Base-by-base conservation (phyloP, 148 eudicot genomes). In the Nepenthes mirabilis region DNA sequence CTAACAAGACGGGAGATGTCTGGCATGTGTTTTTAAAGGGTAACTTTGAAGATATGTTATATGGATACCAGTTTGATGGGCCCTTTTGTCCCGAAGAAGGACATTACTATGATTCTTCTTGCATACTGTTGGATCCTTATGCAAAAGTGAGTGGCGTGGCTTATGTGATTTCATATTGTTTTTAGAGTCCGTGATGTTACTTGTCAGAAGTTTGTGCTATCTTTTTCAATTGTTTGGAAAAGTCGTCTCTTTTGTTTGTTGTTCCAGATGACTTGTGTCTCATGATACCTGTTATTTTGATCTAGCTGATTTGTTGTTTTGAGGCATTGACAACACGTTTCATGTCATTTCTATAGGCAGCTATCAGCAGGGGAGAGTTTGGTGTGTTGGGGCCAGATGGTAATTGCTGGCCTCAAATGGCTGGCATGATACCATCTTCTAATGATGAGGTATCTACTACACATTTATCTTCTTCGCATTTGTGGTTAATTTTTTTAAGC, bases 321-420 rank as follows among this genome's bases (percentile, higher is more conserved):
- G 34, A 52, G 43, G 64, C 54, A 33, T 66, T 70, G 55, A 73
- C 50, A 63, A 32, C 43, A 14, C 35, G 34, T 69, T 65, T 59
- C 23, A 12, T 54, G 59, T 43, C 4, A 58, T 61, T 66, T 69
- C 43, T 76, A 57, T 80, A 86, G 99, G 96, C 96, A 76, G 81
- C 86, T 71, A 75, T 83, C 60, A 88, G 99, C 81, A 75, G 95
- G 71, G 89, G 82, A 60, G 75, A 80, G 59, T 93, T 79, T 72
- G 97, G 91, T 65, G 84, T 71, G 64, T 68, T 81, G 69, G 99
- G 85, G 70, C 79, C 82, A 61, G 80, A 75, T 33, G 80, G 76
- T 68, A 74, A 80, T 55, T 86, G 91, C 74, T 93, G 96, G 99
- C 81, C 95, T 51, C 95, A 76, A 65, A 93, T 93, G 99, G 99